Evolutionary conservation across 169 alveolate species (phyloP).

Genomic region (Eimeria sp.): DNA sequence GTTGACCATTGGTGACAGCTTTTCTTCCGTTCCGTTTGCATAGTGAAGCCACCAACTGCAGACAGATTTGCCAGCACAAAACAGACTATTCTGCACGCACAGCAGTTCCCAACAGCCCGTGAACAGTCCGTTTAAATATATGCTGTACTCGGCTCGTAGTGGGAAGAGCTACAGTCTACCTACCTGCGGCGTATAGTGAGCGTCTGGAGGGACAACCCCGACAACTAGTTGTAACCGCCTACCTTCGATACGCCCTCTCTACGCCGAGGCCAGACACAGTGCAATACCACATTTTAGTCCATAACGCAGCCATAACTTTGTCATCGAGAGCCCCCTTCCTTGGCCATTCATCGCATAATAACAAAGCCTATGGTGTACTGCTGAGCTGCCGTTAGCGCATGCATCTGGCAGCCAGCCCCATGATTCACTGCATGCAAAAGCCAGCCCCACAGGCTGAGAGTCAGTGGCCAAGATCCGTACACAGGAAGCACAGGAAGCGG

Average conservation of each 20-base stretch:
- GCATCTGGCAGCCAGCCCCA: constrained; percentile 55
- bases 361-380: neutral
- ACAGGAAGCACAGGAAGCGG: neutral
- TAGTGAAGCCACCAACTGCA: too few species aligned
- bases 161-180: neutral
- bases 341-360: neutral
- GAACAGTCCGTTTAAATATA: neutral
- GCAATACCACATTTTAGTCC: neutral
- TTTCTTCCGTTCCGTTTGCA: too few species aligned
- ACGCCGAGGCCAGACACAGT: neutral
- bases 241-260: neutral
- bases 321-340: neutral
- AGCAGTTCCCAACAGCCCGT: neutral
- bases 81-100: neutral
- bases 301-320: neutral
- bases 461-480: neutral
- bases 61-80: too few species aligned
- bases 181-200: neutral
- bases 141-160: neutral
- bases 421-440: neutral
- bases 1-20: too few species aligned
- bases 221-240: neutral
- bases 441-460: neutral
- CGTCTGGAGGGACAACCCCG: neutral
- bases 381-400: neutral